Percentiles rank a stretch among this genome's conserved stretches.
Evolutionary conservation across 1,139 yeast genomes (phyloP).

Genomic region (Spathaspora sp.): DNA sequence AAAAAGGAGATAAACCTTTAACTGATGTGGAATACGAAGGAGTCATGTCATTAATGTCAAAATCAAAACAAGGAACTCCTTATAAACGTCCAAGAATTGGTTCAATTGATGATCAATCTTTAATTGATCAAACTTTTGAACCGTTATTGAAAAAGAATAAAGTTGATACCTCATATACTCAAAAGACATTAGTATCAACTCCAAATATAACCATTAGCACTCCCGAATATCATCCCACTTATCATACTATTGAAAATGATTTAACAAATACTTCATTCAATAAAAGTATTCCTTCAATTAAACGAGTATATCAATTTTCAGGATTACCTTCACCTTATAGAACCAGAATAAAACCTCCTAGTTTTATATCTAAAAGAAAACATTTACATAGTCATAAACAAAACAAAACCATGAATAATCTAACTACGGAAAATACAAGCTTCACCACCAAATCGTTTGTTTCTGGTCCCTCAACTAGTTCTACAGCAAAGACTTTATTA

Average conservation of each 20-base stretch:
- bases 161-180: slow-evolving; percentile 9
- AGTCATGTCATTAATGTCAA: slow-evolving; percentile 57
- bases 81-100: slow-evolving; percentile 3
- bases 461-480: slow-evolving; percentile 30
- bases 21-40: slow-evolving; percentile 83
- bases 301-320: slow-evolving; percentile 60
- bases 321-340: slow-evolving; percentile 67
- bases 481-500: slow-evolving; percentile 65
- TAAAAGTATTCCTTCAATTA: slow-evolving; percentile 34
- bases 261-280: slow-evolving; percentile 19
- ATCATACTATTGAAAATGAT: slow-evolving; percentile 30
- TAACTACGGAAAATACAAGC: slow-evolving; percentile 3
- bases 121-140: slow-evolving; percentile 2
- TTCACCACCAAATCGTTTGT: slow-evolving; percentile 2
- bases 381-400: slow-evolving; percentile 9
- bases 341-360: slow-evolving; percentile 42
- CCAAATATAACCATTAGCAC: slow-evolving; percentile 25
- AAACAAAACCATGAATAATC: slow-evolving; percentile 9
- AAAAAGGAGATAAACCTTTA: slow-evolving; percentile 74
- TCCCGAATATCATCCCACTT: slow-evolving; percentile 42
- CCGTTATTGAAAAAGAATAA: not conserved
- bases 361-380: slow-evolving; percentile 15
- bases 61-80: slow-evolving; percentile 20
- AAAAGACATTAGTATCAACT: slow-evolving; percentile 9
- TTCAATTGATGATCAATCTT: slow-evolving; percentile 1